A percentile compares a stretch with the other conserved stretches of the same genome.
phyloP scores from a whole-genome alignment of 345 rosid species.

The Turritis glabra region DNA sequence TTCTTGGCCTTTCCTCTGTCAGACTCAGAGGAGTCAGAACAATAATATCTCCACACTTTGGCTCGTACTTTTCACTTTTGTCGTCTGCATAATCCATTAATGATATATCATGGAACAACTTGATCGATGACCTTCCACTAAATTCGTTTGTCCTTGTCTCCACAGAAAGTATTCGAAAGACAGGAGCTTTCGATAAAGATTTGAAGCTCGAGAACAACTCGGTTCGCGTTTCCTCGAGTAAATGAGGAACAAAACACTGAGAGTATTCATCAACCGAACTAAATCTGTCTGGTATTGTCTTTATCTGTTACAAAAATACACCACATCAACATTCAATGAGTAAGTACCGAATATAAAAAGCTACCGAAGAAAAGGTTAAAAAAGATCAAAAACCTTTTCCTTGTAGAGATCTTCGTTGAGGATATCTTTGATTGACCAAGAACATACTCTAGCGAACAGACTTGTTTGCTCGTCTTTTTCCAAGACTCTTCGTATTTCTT shows the following conservation, averaged over 20 bases:
- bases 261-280: constrained; percentile 24
- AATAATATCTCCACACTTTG: background rate
- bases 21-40: background rate
- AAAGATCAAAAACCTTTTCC: background rate
- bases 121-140: background rate
- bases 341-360: background rate
- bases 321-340: background rate
- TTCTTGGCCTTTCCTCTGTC: background rate
- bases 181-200: constrained; percentile 27
- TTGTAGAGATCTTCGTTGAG: constrained; percentile 10
- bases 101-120: background rate
- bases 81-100: background rate
- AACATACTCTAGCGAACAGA: constrained; percentile 31
- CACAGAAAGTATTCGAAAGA: background rate
- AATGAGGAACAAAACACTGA: constrained; percentile 37
- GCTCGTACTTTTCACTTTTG: background rate
- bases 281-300: constrained; percentile 30
- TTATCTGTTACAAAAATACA: constrained; percentile 19
- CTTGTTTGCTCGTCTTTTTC: background rate
- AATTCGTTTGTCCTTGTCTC: background rate
- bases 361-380: background rate
- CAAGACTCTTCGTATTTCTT: constrained; percentile 4
- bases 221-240: constrained; percentile 41
- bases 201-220: constrained; percentile 33
- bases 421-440: constrained; percentile 45